Percentiles rank a stretch among this genome's conserved stretches.
These are phyloP conservation scores for Tieghemostelium lacteum DNA, from an alignment of 78 protist species.

Conservation along the genomic window DNA sequence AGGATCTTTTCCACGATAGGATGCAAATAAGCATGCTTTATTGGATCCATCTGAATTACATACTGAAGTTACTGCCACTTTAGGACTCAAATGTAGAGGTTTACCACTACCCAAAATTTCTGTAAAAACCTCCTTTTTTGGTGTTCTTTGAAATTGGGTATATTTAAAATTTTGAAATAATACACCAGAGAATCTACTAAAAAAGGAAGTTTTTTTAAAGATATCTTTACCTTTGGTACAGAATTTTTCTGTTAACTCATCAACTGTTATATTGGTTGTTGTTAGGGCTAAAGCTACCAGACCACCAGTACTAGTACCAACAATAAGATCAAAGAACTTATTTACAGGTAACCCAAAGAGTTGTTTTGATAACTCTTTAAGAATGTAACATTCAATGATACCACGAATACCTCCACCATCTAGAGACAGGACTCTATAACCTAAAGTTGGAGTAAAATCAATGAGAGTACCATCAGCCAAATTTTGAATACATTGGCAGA, in stretches of 20 bases:
- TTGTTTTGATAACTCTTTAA: conserved; percentile 16
- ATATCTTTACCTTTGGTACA: not conserved
- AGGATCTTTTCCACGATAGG: not conserved
- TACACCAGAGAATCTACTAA: not conserved
- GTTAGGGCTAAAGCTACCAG: not conserved
- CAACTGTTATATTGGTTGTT: not conserved
- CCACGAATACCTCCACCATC: conserved; percentile 60
- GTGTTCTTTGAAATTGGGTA: not conserved
- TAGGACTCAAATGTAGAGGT: not conserved
- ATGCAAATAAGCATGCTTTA: conserved; percentile 7
- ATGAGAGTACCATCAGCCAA: not conserved
- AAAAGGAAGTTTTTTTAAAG: not conserved
- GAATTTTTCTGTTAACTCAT: not conserved
- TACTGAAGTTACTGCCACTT: conserved; percentile 10
- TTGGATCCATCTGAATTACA: not conserved
- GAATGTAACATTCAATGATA: conserved; percentile 13
- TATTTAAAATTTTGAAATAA: not conserved
- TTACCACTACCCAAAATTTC: too few species aligned
- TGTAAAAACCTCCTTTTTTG: not conserved
- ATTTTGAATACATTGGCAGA: not conserved
- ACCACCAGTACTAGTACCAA: conserved; percentile 18
- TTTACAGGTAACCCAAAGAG: not conserved
- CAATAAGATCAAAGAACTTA: conserved; percentile 12
- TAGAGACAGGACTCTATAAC: conserved; percentile 20
- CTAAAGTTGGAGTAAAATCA: conserved; percentile 1